Evolutionary conservation across 768 basidiomycete genomes (phyloP).

Genomic region (Gelatoporia subvermispora): DNA sequence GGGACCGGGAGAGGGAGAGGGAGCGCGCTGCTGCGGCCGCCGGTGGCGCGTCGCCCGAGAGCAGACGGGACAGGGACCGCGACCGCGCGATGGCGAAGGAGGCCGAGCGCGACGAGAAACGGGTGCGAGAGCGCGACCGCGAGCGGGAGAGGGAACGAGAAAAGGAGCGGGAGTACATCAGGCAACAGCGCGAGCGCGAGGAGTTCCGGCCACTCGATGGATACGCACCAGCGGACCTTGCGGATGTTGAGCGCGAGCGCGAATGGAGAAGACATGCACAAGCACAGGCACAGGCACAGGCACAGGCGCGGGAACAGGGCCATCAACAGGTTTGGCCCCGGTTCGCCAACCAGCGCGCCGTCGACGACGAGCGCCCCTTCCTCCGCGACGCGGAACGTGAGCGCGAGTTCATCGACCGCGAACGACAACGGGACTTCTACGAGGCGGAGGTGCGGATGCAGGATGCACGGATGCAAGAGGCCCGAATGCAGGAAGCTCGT

Average conservation of each 20-base stretch:
- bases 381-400: constrained; percentile 12
- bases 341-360: constrained; percentile 5
- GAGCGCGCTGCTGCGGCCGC: constrained; percentile 1
- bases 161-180: constrained; percentile 11
- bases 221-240: not conserved
- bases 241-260: constrained; percentile 19
- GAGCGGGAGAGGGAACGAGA: constrained; percentile 24
- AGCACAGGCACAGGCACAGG: constrained; percentile 2
- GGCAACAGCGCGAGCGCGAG: constrained; percentile 5
- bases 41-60: not conserved
- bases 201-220: constrained; percentile 4
- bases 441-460: constrained; percentile 14
- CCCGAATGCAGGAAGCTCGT: constrained; percentile 8
- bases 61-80: constrained; percentile 10
- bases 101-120: constrained; percentile 17
- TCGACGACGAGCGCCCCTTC: constrained; percentile 5
- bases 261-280: constrained; percentile 8
- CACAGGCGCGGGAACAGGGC: constrained; percentile 1
- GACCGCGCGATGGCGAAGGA: constrained; percentile 16
- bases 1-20: constrained; percentile 15
- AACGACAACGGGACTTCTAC: constrained; percentile 17
- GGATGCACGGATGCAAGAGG: constrained; percentile 12
- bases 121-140: constrained; percentile 17
- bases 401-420: constrained; percentile 6
- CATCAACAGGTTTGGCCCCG: constrained; percentile 11